Conservation (phyloP, 2,329 filamentous ascomycete genomes). For the Leptodontidium sp. region DNA sequence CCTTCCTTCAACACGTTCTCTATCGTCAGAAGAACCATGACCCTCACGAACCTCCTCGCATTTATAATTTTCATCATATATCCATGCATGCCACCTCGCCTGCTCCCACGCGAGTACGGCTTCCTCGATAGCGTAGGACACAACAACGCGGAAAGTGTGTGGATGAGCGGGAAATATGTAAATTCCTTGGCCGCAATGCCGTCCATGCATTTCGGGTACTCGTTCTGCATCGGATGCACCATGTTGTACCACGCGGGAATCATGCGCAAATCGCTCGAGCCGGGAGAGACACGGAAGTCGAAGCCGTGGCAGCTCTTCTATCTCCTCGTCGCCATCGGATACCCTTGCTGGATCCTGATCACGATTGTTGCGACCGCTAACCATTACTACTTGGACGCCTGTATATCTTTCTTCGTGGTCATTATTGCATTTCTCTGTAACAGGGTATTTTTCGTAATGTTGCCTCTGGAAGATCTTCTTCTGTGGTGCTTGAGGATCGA, state of each 20-base stretch:
- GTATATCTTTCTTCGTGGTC: conserved; percentile 56
- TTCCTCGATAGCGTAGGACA: conserved; percentile 60
- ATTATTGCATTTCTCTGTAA: conserved; percentile 56
- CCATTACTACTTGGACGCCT: conserved; percentile 62
- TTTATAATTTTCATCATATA: conserved; percentile 61
- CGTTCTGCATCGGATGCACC: conserved; percentile 60
- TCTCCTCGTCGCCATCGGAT: conserved; percentile 52
- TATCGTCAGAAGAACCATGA: conserved; percentile 57
- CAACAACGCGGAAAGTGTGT: conserved; percentile 58
- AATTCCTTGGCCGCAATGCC: conserved; percentile 61
- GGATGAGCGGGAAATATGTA: conserved; percentile 59
- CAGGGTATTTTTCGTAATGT: conserved; percentile 56
- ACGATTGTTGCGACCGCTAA: conserved; percentile 63
- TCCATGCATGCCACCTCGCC: conserved; percentile 60
- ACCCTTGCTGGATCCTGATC: conserved; percentile 56
- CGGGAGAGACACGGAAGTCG: conserved; percentile 53
- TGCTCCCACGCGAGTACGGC: conserved; percentile 57
- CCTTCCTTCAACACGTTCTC: conserved; percentile 57
- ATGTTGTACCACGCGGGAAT: conserved; percentile 61
- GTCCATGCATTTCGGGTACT: conserved; percentile 62
- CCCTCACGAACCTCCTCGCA: conserved; percentile 61
- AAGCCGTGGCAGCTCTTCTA: conserved; percentile 55
- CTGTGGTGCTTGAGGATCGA: conserved; percentile 56
- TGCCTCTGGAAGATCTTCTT: conserved; percentile 59
- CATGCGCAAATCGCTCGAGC: conserved; percentile 48